Conservation (phyloP, 2,329 filamentous ascomycete genomes). For the Cladorrhinum sp. region DNA sequence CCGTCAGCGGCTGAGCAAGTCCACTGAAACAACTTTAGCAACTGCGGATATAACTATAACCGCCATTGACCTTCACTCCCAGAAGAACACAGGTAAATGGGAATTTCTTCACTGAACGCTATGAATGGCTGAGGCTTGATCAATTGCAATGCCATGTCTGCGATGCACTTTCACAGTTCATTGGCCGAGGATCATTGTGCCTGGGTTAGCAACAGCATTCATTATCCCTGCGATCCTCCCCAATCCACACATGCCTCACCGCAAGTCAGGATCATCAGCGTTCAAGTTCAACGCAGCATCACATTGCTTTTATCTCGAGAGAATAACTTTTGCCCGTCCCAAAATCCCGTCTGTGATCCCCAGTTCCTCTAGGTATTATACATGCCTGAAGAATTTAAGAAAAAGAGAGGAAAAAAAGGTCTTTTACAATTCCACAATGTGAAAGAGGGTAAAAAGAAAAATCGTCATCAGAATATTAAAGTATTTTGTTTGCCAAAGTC, state of each 20-base stretch:
- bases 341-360: conserved; percentile 20
- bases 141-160: no score
- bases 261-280: neutral
- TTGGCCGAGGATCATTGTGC: no score
- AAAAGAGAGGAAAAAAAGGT: conserved; percentile 22
- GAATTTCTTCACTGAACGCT: no score
- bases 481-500: conserved; percentile 10
- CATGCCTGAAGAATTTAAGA: conserved; percentile 32
- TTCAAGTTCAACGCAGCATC: neutral
- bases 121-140: no score
- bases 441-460: conserved; percentile 26
- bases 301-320: conserved; percentile 17
- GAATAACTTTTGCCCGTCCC: conserved; percentile 23
- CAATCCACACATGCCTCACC: neutral
- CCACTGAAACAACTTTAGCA: neutral
- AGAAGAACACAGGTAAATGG: no score
- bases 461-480: conserved; percentile 8
- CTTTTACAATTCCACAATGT: conserved; percentile 11
- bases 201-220: no score
- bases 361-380: conserved; percentile 20
- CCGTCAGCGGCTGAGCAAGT: neutral
- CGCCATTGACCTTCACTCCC: no score
- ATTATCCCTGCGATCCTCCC: no score
- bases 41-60: neutral
- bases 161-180: no score